Percentiles rank a stretch among this genome's conserved stretches.
Conservation (phyloP, 352 stramenopile species). For the Globisporangium cederbergense region DNA sequence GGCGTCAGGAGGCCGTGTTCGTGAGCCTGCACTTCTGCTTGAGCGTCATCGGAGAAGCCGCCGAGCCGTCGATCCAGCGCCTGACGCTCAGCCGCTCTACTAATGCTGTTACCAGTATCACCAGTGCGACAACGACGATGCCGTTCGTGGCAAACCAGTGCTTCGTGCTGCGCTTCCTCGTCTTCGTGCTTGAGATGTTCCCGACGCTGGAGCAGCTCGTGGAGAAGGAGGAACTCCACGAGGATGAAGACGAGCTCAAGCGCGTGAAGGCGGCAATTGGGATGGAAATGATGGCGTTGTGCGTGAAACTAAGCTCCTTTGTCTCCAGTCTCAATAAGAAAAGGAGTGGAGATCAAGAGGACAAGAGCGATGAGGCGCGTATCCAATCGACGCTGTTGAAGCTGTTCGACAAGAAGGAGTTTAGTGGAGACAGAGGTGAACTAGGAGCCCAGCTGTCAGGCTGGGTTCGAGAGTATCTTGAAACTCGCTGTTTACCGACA, state of each 20-base stretch:
- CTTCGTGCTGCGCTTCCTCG: constrained; percentile 53
- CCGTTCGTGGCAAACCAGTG: constrained; percentile 35
- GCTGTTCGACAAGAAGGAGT: constrained; percentile 10
- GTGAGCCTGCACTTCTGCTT: constrained; percentile 56
- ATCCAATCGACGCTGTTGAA: constrained; percentile 15
- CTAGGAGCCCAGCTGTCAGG: constrained; percentile 20
- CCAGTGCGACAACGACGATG: background rate
- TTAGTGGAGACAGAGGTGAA: background rate
- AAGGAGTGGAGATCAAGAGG: background rate
- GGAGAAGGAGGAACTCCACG: constrained; percentile 64
- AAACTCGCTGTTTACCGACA: constrained; percentile 34
- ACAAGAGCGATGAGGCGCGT: constrained; percentile 11
- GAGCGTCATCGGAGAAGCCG: constrained; percentile 39
- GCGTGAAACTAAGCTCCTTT: constrained; percentile 47
- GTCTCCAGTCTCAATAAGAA: constrained; percentile 16
- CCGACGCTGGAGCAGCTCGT: constrained; percentile 43
- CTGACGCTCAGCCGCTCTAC: constrained; percentile 21
- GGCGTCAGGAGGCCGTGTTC: constrained; percentile 49
- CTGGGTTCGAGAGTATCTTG: constrained; percentile 58
- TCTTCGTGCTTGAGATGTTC: constrained; percentile 61
- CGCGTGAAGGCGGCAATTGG: constrained; percentile 40
- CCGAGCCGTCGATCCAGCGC: constrained; percentile 26
- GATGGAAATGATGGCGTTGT: constrained; percentile 50
- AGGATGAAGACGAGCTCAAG: constrained; percentile 60
- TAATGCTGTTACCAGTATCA: constrained; percentile 1